These are phyloP conservation scores for Botrytis medusae DNA, from an alignment of 2,329 filamentous ascomycete genomes.

Conservation along the genomic window DNA sequence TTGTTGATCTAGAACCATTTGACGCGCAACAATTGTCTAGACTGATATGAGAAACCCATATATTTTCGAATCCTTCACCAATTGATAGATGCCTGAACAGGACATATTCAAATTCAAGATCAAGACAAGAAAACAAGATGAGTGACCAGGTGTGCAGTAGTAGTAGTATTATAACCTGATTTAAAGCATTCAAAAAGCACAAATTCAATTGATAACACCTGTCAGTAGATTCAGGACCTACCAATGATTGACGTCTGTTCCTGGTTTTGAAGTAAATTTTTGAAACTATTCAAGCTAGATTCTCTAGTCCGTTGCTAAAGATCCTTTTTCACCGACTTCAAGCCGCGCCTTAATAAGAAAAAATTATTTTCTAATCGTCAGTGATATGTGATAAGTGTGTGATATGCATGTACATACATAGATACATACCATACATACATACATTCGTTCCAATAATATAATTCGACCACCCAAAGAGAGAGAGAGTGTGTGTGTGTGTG, in stretches of 20 bases:
- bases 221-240: neutral
- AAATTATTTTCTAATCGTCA: neutral
- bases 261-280: neutral
- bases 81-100: neutral
- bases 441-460: neutral
- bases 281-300: constrained; percentile 5
- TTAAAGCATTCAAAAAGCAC: neutral
- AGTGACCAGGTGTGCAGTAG: neutral
- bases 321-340: neutral
- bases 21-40: constrained; percentile 6
- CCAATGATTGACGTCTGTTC: neutral
- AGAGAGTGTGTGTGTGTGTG: no score
- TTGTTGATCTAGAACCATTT: constrained; percentile 4
- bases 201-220: neutral
- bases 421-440: neutral
- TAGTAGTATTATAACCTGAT: neutral
- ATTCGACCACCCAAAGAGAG: neutral
- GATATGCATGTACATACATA: neutral
- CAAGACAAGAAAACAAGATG: neutral
- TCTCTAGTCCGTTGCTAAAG: neutral
- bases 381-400: neutral
- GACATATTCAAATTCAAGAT: neutral
- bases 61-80: neutral
- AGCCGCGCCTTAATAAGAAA: neutral
- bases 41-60: neutral